Evolutionary conservation across 257 asterid species (phyloP).

Genomic region (Linaria vulgaris): DNA sequence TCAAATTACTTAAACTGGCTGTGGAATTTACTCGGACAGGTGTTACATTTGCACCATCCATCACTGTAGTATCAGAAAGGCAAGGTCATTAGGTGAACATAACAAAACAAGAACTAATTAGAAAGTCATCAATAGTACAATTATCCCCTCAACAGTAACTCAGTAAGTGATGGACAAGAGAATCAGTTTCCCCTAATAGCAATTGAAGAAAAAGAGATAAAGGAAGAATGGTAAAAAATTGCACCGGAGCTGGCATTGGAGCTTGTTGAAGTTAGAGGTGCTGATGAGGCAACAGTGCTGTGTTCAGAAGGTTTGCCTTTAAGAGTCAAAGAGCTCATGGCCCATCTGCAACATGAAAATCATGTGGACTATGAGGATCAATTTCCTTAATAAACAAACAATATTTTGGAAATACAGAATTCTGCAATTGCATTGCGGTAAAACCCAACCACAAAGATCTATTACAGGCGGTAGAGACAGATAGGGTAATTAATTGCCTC

Average conservation of each 20-base stretch:
- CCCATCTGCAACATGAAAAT: constrained; percentile 77
- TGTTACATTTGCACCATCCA: constrained; percentile 42
- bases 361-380: constrained; percentile 17
- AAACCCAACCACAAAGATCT: neutral
- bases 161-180: too few species aligned
- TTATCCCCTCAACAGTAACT: too few species aligned
- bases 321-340: constrained; percentile 92
- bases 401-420: constrained; percentile 6
- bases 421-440: neutral
- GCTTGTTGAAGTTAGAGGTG: constrained; percentile 53
- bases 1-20: constrained; percentile 47
- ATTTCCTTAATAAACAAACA: constrained; percentile 5
- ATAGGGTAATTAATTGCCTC: neutral
- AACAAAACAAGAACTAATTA: neutral
- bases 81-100: constrained; percentile 19
- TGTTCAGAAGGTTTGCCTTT: constrained; percentile 90
- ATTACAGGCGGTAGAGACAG: too few species aligned
- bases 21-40: constrained; percentile 53
- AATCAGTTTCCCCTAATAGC: constrained; percentile 4
- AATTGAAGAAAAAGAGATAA: neutral
- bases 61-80: constrained; percentile 41
- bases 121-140: neutral
- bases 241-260: constrained; percentile 70
- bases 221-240: neutral
- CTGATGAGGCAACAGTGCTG: constrained; percentile 50